Evolutionary conservation across 1,139 yeast species (phyloP), one percentile per base, ranked within the genome.

Genomic region (Pichia sp.): DNA sequence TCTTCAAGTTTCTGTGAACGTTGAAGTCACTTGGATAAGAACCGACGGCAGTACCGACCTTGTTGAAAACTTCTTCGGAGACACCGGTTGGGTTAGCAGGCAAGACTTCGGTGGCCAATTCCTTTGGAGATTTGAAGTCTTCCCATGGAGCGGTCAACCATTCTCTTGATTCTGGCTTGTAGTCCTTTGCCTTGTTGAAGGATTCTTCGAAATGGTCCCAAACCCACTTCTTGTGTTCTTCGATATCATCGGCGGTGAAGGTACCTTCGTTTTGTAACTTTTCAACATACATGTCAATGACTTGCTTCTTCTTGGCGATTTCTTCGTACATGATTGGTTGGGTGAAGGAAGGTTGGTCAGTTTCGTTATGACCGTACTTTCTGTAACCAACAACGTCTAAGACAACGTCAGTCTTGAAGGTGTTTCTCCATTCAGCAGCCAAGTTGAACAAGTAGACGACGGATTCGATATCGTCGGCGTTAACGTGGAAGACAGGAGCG

Each of bases 91-190:
- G 98, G 69, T 90, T 83, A 71, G 93, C 98, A 54, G 98, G 97
- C 70, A 95, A 80, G 52, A 92, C 80, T 76, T 95, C 98, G 58
- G 95, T 88, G 51, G 97, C 97, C 69, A 95, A 82, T 75, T 92
- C 98, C 74, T 85, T 90, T 71, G 98, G 97, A 59, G 97, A 89
- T 80, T 95, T 95, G 79, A 95, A 95, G 64, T 90, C 96, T 75
- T 92, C 97, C 99, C 99, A 93, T 61, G 98, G 95, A 54, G 97
- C 89, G 53, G 99, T 88, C 68, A 93, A 82, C 99, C 99, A 93
- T 78, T 93, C 98, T 78, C 96, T 86, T 51, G 93, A 82, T 63
- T 93, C 87, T 67, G 98, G 95, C 67, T 81, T 81, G 75, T 92
- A 90, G 61, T 90, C 97, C 77, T 90, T 90, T 50, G 95, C 84